These are phyloP conservation scores for Alternaria triticimaculans DNA, from an alignment of 2,329 filamentous ascomycete species.

Conservation along the genomic window DNA sequence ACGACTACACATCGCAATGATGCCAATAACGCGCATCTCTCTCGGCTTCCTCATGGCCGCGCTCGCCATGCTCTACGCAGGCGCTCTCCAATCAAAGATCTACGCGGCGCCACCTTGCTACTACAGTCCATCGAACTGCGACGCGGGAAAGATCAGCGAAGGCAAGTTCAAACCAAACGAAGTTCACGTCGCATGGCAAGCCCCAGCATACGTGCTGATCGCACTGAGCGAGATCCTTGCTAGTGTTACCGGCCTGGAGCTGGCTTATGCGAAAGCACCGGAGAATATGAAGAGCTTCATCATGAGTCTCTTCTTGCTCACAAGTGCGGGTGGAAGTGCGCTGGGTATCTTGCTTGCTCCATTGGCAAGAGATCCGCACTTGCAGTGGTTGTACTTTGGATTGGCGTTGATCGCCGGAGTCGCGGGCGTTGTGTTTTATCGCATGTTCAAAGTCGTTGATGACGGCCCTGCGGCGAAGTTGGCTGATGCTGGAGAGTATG, in stretches of 20 bases:
- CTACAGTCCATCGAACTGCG: constrained; percentile 50
- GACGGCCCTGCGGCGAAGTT: background rate
- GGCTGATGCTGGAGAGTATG: constrained; percentile 22
- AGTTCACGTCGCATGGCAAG: constrained; percentile 55
- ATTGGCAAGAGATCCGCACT: constrained; percentile 66
- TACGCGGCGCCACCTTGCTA: constrained; percentile 63
- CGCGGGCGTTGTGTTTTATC: constrained; percentile 62
- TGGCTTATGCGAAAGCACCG: constrained; percentile 57
- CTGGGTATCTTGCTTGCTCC: constrained; percentile 69
- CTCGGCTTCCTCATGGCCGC: constrained; percentile 61
- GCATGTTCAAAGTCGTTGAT: constrained; percentile 48
- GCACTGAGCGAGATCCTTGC: constrained; percentile 56
- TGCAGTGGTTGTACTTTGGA: constrained; percentile 71
- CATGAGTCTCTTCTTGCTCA: constrained; percentile 66
- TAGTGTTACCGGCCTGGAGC: constrained; percentile 56
- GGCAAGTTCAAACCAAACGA: constrained; percentile 48
- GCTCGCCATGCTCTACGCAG: constrained; percentile 62
- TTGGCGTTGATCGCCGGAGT: constrained; percentile 59
- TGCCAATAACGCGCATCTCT: constrained; percentile 61
- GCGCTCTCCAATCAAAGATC: constrained; percentile 63
- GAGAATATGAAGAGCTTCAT: constrained; percentile 57
- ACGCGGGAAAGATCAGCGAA: constrained; percentile 39
- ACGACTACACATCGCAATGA: constrained; percentile 49
- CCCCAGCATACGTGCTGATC: constrained; percentile 55
- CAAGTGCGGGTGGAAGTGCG: constrained; percentile 64